These are phyloP conservation scores for Aspergillus pseudotamarii DNA, from an alignment of 2,329 filamentous ascomycete species.

Conservation along the genomic window DNA sequence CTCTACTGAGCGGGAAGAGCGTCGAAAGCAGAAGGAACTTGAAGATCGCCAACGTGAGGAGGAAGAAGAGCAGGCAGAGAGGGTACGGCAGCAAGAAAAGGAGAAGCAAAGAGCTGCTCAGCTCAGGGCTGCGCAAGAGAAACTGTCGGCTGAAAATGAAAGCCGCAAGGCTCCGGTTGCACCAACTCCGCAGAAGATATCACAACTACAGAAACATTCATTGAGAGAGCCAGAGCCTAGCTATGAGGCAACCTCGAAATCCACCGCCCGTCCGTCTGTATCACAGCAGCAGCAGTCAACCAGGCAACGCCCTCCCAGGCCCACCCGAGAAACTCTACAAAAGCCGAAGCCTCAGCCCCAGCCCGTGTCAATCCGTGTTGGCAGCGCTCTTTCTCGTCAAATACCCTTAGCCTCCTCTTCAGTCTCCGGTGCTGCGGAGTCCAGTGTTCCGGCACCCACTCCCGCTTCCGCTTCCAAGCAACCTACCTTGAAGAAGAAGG, in stretches of 20 bases:
- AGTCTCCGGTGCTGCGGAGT: slow-evolving; percentile 62
- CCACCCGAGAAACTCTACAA: slow-evolving; percentile 45
- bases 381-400: slow-evolving; percentile 49
- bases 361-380: slow-evolving; percentile 52
- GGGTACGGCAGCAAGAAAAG: slow-evolving; percentile 10
- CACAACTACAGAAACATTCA: slow-evolving; percentile 30
- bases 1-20: slow-evolving; percentile 59
- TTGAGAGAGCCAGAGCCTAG: slow-evolving; percentile 35
- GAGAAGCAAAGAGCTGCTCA: slow-evolving; percentile 27
- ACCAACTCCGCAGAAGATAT: slow-evolving; percentile 30
- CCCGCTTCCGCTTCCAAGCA: slow-evolving; percentile 52
- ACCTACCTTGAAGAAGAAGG: slow-evolving; percentile 60
- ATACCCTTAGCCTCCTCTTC: slow-evolving; percentile 52
- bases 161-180: slow-evolving; percentile 27
- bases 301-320: slow-evolving; percentile 46
- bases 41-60: slow-evolving; percentile 41
- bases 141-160: slow-evolving; percentile 38
- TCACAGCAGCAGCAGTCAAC: slow-evolving; percentile 25
- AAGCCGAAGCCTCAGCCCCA: slow-evolving; percentile 51
- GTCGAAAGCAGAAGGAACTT: slow-evolving; percentile 37
- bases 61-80: slow-evolving; percentile 27
- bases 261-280: slow-evolving; percentile 23
- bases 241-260: slow-evolving; percentile 32
- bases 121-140: slow-evolving; percentile 30
- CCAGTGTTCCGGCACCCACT: slow-evolving; percentile 47